Evolutionary conservation across 257 asterid genomes (phyloP), one percentile per base, ranked within the genome.

Genomic region (Coffea canephora): DNA sequence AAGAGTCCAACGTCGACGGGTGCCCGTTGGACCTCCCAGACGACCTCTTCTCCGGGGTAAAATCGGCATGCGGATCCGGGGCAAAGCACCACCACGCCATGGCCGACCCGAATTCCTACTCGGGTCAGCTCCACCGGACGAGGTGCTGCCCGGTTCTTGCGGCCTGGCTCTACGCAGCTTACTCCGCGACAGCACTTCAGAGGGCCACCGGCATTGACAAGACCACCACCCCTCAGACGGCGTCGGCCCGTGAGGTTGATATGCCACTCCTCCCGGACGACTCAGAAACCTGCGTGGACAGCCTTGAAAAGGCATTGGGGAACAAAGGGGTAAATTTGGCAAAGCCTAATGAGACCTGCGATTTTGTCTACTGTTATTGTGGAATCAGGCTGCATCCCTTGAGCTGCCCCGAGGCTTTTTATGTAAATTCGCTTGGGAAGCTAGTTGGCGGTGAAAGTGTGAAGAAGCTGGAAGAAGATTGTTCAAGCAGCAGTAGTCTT

Each of bases 111-210:
- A 62, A 76, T 11, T 76, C 86, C 7, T 74, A 84, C 74, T 77
- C 94, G 75, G 89, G 86, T 21, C 87, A 82, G 81, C 87, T 90
- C 86, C 98, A 89, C 84, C 88, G 88, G 80, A 83, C 85, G 83
- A 94, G 97, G 64, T 95, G 97, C 90, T 95, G 99, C 89, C 97
- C 98, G 0, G 98, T 93, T 55, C 86, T 95, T 8, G 98, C 94
- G 18, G 96, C 97, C 52, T 95, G 97, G 95, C 93, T 95, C 81
- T 94, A 93, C 91, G 87, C 97, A 70, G 96, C 96, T 48, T 94
- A 94, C 87, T 91, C 97, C 1, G 82, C 70, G 49, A 95, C 97
- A 46, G 98, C 93, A 48, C 79, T 95, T 5, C 83, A 87, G 48
- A 79, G 91, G 31, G 75, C 88, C 5, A 54, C 61, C 23, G 75